Evolutionary conservation across 2,329 filamentous ascomycete genomes (phyloP).

Genomic region (Cladosporium velox): DNA sequence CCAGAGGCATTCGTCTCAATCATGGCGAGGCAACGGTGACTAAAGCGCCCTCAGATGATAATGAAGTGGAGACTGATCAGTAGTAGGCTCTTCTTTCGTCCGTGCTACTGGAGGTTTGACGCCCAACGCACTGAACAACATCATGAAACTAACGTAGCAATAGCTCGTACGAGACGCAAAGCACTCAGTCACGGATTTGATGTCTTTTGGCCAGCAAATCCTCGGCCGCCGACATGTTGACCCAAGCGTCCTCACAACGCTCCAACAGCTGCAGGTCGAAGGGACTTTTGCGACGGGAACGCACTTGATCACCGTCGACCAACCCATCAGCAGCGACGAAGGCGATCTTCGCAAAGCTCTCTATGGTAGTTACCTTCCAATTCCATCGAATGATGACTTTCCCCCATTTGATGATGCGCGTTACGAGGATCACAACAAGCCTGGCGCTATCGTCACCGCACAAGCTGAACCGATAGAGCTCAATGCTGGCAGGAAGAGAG

Average conservation of each 20-base stretch:
- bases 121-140: constrained; percentile 67
- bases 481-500: constrained; percentile 71
- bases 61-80: neutral
- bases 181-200: constrained; percentile 91
- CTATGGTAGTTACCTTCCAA: constrained; percentile 86
- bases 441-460: constrained; percentile 73
- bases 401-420: constrained; percentile 58
- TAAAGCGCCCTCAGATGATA: neutral
- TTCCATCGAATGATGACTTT: constrained; percentile 63
- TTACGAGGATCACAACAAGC: constrained; percentile 67
- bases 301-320: constrained; percentile 91
- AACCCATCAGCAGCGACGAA: constrained; percentile 82
- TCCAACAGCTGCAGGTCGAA: constrained; percentile 87
- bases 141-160: constrained; percentile 57
- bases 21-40: constrained; percentile 70
- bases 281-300: constrained; percentile 89
- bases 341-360: constrained; percentile 83
- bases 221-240: constrained; percentile 90
- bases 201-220: constrained; percentile 87
- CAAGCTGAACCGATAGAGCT: constrained; percentile 65
- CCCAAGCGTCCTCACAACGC: constrained; percentile 75
- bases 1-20: constrained; percentile 84
- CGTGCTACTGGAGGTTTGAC: constrained; percentile 4
- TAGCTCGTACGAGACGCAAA: constrained; percentile 97
- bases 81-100: constrained; percentile 10